These are phyloP conservation scores for Pilasporangium apinafurcum DNA, from an alignment of 352 stramenopile species.

Conservation along the genomic window DNA sequence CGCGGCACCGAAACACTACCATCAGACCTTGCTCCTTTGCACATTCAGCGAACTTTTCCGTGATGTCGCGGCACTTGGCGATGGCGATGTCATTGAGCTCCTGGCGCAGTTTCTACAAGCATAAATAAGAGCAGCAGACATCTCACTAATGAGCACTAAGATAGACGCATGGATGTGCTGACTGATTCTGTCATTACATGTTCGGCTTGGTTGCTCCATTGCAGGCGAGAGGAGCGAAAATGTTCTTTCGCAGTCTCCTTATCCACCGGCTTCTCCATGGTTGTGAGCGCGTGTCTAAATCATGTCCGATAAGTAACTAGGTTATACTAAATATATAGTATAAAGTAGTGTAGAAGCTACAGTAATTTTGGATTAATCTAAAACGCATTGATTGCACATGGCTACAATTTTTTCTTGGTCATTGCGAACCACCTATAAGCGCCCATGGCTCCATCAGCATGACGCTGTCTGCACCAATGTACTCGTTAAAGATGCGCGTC, in stretches of 20 bases:
- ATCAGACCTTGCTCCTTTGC: slow-evolving; percentile 60
- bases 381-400: no score
- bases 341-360: no score
- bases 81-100: slow-evolving; percentile 81
- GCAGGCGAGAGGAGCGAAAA: slow-evolving; percentile 70
- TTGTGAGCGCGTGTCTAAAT: not conserved
- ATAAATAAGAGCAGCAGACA: not conserved
- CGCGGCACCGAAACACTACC: slow-evolving; percentile 68
- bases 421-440: not conserved
- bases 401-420: not conserved
- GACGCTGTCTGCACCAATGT: slow-evolving; percentile 10
- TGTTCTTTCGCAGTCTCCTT: slow-evolving; percentile 69
- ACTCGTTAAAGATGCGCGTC: slow-evolving; percentile 46
- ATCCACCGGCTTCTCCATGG: slow-evolving; percentile 44
- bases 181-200: slow-evolving; percentile 30
- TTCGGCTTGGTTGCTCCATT: slow-evolving; percentile 80
- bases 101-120: slow-evolving; percentile 63
- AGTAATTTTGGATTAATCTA: no score
- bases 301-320: no score
- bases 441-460: no score
- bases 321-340: no score
- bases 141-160: not conserved
- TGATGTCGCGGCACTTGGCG: slow-evolving; percentile 55
- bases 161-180: not conserved
- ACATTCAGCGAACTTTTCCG: slow-evolving; percentile 59